Conservation (phyloP, 768 basidiomycete species). For the Tricholomella constricta region DNA sequence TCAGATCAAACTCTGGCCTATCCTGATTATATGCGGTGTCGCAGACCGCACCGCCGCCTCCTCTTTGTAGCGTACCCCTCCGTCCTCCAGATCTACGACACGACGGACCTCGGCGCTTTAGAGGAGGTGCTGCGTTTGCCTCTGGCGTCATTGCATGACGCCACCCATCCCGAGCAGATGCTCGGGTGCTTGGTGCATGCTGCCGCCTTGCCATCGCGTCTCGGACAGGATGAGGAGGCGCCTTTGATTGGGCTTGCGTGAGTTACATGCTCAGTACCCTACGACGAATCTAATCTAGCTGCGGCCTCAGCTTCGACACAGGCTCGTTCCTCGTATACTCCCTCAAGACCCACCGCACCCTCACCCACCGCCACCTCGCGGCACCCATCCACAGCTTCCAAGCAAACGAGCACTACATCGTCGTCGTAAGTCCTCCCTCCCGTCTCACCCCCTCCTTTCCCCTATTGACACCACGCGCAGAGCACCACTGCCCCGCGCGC, state of each 20-base stretch:
- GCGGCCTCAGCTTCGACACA: constrained; percentile 16
- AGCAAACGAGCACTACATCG: constrained; percentile 50
- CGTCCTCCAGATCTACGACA: constrained; percentile 66
- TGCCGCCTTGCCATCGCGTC: constrained; percentile 38
- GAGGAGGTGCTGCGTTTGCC: constrained; percentile 54
- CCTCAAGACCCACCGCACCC: constrained; percentile 41
- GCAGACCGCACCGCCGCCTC: constrained; percentile 7
- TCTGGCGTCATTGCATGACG: too few relatives aligned
- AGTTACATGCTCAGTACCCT: constrained; percentile 2
- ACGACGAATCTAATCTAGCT: background rate
- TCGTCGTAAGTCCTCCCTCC: constrained; percentile 49
- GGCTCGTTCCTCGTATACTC: constrained; percentile 13
- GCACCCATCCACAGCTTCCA: constrained; percentile 38
- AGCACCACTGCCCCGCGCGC: constrained; percentile 56
- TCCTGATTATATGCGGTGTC: too few relatives aligned
- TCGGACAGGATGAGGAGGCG: constrained; percentile 25
- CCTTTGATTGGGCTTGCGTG: constrained; percentile 38
- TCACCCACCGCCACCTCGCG: constrained; percentile 46
- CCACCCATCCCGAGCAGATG: too few relatives aligned
- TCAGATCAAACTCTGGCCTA: too few relatives aligned
- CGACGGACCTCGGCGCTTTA: constrained; percentile 45
- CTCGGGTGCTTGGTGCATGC: constrained; percentile 33
- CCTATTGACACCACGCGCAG: constrained; percentile 32
- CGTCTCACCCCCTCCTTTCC: constrained; percentile 2
- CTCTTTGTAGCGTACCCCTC: constrained; percentile 42